These are phyloP conservation scores for Colletotrichum scovillei DNA, from an alignment of 2,329 filamentous ascomycete species.

Conservation along the genomic window DNA sequence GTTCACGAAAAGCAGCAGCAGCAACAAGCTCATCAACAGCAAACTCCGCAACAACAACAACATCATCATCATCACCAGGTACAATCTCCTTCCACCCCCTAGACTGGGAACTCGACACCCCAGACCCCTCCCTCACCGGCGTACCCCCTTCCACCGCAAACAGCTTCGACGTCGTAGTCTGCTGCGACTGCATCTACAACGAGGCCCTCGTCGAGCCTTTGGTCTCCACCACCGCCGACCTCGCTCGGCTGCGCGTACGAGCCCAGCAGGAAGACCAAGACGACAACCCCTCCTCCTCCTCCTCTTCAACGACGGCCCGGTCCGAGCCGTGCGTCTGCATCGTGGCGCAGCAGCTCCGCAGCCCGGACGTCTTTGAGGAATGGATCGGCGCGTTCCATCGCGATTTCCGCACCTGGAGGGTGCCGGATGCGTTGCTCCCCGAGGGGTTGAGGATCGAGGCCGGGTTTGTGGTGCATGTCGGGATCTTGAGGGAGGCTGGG, in stretches of 20 bases:
- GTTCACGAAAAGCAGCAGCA: constrained; percentile 20
- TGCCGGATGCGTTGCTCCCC: constrained; percentile 73
- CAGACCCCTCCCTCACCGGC: constrained; percentile 56
- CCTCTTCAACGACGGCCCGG: constrained; percentile 28
- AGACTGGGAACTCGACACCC: constrained; percentile 83
- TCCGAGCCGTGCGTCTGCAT: constrained; percentile 75
- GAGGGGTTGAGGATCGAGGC: constrained; percentile 69
- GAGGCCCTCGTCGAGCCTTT: constrained; percentile 85
- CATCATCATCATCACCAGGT: constrained; percentile 15
- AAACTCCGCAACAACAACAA: constrained; percentile 2
- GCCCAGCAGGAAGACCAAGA: not conserved
- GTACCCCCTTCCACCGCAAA: constrained; percentile 39
- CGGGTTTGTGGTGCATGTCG: constrained; percentile 87
- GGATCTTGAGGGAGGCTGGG: constrained; percentile 62
- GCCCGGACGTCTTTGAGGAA: constrained; percentile 83
- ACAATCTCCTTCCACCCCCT: constrained; percentile 70
- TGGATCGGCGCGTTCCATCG: constrained; percentile 79
- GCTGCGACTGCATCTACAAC: constrained; percentile 97
- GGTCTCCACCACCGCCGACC: constrained; percentile 82
- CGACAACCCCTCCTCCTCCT: constrained; percentile 7
- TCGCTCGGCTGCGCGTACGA: constrained; percentile 69
- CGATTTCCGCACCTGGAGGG: constrained; percentile 79
- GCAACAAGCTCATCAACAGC: constrained; percentile 22
- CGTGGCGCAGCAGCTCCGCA: constrained; percentile 89
- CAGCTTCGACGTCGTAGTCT: constrained; percentile 79